Evolutionary conservation across 495 filamentous ascomycete genomes (phyloP).

Genomic region (Penicillium coffeae): DNA sequence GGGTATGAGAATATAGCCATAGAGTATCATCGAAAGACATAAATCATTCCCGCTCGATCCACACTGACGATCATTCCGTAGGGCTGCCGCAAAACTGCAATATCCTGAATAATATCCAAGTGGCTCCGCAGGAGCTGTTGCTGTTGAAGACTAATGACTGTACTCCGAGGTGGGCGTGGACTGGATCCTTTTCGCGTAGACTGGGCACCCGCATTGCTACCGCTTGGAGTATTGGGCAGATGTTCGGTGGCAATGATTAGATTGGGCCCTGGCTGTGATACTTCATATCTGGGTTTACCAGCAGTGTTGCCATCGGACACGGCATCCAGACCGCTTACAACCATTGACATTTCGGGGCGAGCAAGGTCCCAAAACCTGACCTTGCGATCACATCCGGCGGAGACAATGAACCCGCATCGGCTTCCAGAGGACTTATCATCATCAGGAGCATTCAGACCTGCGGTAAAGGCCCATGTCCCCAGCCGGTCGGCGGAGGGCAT

Average conservation of each 20-base stretch:
- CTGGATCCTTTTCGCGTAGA: conserved; percentile 35
- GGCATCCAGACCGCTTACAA: conserved; percentile 73
- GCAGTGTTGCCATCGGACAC: conserved; percentile 51
- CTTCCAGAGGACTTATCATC: conserved; percentile 40
- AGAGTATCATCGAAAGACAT: conserved; percentile 68
- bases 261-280: conserved; percentile 61
- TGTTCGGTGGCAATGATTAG: conserved; percentile 72
- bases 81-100: conserved; percentile 80
- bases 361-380: conserved; percentile 89
- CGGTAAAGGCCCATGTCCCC: conserved; percentile 49
- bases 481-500: conserved; percentile 49
- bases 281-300: conserved; percentile 65
- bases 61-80: conserved; percentile 90
- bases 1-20: too few species aligned
- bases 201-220: conserved; percentile 24
- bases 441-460: conserved; percentile 48
- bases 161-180: conserved; percentile 63
- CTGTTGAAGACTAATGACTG: conserved; percentile 85
- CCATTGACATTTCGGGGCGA: conserved; percentile 64
- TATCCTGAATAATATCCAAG: conserved; percentile 83
- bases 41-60: conserved; percentile 88
- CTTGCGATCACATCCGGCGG: conserved; percentile 84
- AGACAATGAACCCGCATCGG: conserved; percentile 67
- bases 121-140: conserved; percentile 82
- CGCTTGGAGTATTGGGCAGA: conserved; percentile 42